Conservation (phyloP, 345 rosid genomes). For the Dipteronia dyeriana region DNA sequence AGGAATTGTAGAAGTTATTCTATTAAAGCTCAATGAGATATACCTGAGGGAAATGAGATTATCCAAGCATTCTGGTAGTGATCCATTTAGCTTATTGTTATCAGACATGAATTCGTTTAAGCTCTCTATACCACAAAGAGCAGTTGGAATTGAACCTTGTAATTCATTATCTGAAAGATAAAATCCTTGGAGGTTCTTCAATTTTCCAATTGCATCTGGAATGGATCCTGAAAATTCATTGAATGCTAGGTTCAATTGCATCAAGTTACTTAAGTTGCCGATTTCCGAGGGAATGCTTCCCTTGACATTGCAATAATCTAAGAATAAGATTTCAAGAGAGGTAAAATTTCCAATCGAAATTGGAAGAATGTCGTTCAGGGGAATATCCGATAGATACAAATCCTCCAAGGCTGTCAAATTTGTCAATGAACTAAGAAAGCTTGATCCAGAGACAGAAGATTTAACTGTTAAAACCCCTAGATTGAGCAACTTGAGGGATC, state of each 20-base stretch:
- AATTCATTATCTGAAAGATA: background rate
- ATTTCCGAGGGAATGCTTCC: conserved; percentile 21
- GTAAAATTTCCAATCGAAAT: conserved; percentile 16
- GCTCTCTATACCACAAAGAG: conserved; percentile 5
- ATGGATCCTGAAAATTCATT: conserved; percentile 19
- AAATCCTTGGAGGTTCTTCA: conserved; percentile 9
- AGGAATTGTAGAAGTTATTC: conserved; percentile 1
- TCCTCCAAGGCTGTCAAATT: background rate
- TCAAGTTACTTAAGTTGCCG: conserved; percentile 6
- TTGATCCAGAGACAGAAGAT: background rate
- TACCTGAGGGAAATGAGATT: conserved; percentile 13
- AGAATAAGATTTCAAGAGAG: background rate
- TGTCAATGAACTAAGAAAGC: conserved; percentile 21
- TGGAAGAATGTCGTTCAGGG: conserved; percentile 16
- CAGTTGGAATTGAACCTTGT: conserved; percentile 12
- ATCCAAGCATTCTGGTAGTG: conserved; percentile 14
- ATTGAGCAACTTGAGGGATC: background rate
- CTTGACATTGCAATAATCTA: background rate
- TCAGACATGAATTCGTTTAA: background rate
- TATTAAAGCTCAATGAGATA: background rate
- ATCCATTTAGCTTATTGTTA: conserved; percentile 11
- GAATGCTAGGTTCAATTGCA: background rate
- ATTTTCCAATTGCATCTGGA: conserved; percentile 14
- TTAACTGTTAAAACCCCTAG: background rate
- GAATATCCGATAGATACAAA: background rate